Percentiles rank a stretch among this genome's conserved stretches.
Evolutionary conservation across 1,139 yeast species (phyloP).

Genomic region (Sugiyamaella xylanicola): DNA sequence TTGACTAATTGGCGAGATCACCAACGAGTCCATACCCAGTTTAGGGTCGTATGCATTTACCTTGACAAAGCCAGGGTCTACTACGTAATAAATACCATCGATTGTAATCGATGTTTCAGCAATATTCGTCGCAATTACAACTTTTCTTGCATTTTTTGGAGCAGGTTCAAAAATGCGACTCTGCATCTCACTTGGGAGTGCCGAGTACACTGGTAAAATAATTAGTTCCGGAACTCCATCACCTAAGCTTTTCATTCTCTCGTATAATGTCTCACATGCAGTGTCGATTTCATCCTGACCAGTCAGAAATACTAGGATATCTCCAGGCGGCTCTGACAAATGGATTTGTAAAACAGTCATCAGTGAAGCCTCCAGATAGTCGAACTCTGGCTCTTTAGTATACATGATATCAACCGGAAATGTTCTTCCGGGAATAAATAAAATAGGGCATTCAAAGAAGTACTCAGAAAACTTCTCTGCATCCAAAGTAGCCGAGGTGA

Average conservation of each 20-base stretch:
- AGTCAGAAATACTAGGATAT: constrained; percentile 79
- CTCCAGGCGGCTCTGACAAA: constrained; percentile 74
- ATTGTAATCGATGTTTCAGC: constrained; percentile 83
- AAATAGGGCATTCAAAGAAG: constrained; percentile 76
- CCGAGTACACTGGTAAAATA: constrained; percentile 84
- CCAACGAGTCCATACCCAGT: constrained; percentile 74
- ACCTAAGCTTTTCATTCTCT: constrained; percentile 68
- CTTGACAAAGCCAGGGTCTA: constrained; percentile 82
- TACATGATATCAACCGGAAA: constrained; percentile 83
- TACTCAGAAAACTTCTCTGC: constrained; percentile 77
- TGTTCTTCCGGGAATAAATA: constrained; percentile 85
- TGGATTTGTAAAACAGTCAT: constrained; percentile 85
- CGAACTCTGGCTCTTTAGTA: constrained; percentile 79
- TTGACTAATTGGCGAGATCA: constrained; percentile 73
- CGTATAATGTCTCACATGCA: constrained; percentile 72
- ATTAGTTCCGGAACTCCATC: constrained; percentile 65
- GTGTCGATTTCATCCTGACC: constrained; percentile 95
- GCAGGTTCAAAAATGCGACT: constrained; percentile 73
- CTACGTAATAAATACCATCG: constrained; percentile 74
- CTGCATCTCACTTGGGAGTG: constrained; percentile 76
- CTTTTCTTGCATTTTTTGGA: constrained; percentile 69
- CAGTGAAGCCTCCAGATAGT: constrained; percentile 78
- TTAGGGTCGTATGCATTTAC: constrained; percentile 74
- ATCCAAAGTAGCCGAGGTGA: constrained; percentile 93
- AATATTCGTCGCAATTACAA: constrained; percentile 75